Evolutionary conservation across 192 early-diverging fungal genomes (phyloP), one percentile per base, ranked within the genome.

Genomic region (Coemansia sp.): DNA sequence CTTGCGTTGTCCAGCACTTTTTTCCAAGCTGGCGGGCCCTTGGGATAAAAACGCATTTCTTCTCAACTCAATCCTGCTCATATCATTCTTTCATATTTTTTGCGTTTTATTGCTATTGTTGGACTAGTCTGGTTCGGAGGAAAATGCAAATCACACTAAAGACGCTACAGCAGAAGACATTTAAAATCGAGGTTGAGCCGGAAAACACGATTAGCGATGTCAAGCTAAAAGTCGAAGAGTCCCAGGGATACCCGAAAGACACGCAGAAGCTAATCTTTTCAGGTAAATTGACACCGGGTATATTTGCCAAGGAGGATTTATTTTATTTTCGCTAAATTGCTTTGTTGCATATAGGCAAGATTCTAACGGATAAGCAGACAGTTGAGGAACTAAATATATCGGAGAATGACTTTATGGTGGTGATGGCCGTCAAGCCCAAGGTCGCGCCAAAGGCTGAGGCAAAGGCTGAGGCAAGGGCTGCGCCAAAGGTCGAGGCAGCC

Each of bases 381-480:
- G 77, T 98, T 9, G 86, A 77, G 18, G 85, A 89, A 31, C 88
- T 87, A 66, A 88, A 91, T 31, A 91, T 97, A 60, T 83, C 66
- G 20, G 96, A 98, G 69, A 95, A 91, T 75, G 93, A 95, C 62
- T 98, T 98, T 75, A 79, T 98, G 71, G 96, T 98, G 40, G 85
- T 95, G 8, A 98, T 98, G 96, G 88, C 92, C 9, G 86, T 88
- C 68, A 97, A 97, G 88, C n/a, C 67, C 59, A 69, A 65, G 66
- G 37, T 65, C 7, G 65, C 79, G 4, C 42, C 72, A 56, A 71
- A 70, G 64, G 64, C 74, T 9, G 68, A 23, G 21, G 40, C 56
- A 10, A 35, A 20, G n/a, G 53, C 74, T 9, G 68, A 23, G 21
- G 40, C 56, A 10, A 35, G 13, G n/a, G 53, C 74, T 11, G 68